Percentiles rank a stretch among this genome's conserved stretches.
Conservation (phyloP, 1,139 yeast genomes). For the Taphrina deformans region DNA sequence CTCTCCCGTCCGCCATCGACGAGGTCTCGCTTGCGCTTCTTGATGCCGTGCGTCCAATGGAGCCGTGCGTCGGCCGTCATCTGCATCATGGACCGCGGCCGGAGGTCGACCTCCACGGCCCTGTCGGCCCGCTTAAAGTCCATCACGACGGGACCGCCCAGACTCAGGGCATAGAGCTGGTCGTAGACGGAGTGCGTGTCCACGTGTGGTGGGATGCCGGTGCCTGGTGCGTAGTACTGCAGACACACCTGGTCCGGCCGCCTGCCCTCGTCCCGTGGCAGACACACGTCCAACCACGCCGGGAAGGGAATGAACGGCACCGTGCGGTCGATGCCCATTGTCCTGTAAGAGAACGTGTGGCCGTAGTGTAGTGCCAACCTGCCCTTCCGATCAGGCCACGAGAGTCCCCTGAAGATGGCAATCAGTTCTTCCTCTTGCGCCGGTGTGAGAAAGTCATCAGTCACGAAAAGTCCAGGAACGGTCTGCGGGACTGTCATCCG, state of each 20-base stretch:
- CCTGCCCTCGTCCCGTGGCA: not conserved
- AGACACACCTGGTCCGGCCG: constrained; percentile 25
- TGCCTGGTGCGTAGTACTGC: constrained; percentile 28
- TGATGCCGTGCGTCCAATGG: constrained; percentile 28
- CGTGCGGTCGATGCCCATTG: constrained; percentile 27
- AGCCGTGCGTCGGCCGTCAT: constrained; percentile 21
- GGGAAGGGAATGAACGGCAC: constrained; percentile 17
- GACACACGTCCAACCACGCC: constrained; percentile 3
- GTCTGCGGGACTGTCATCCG: not conserved
- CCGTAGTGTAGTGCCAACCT: constrained; percentile 28
- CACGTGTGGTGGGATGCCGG: constrained; percentile 33
- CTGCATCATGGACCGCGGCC: constrained; percentile 26
- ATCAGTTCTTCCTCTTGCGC: not conserved
- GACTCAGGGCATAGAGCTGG: constrained; percentile 9
- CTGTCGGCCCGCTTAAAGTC: constrained; percentile 6
- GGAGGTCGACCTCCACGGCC: constrained; percentile 7
- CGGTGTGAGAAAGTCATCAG: not conserved
- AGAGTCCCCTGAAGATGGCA: not conserved
- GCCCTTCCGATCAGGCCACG: constrained; percentile 15
- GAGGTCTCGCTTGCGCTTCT: constrained; percentile 22
- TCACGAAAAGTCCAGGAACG: constrained; percentile 7
- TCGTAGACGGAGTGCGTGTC: constrained; percentile 28
- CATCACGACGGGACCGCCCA: constrained; percentile 24
- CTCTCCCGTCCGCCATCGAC: not conserved
- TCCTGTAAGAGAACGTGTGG: constrained; percentile 21